Evolutionary conservation across 2,329 filamentous ascomycete genomes (phyloP), one percentile per base, ranked within the genome.

Genomic region (Arthrobotrys iridis): DNA sequence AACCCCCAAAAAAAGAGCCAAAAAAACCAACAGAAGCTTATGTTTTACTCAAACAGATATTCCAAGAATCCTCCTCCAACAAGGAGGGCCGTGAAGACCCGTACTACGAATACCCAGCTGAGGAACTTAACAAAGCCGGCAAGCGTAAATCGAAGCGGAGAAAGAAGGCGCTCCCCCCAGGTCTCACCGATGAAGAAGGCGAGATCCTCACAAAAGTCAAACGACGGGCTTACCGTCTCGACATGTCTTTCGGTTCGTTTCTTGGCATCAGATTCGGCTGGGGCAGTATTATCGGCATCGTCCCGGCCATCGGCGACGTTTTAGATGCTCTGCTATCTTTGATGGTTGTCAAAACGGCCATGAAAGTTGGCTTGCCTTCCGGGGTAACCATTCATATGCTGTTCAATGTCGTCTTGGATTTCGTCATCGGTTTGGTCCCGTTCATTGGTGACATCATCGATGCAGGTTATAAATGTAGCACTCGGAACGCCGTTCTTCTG

Each of bases 231-330:
- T 96, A 97, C 83, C 87, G 88, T 37, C 87, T 97, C 24, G 95
- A 98, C 82, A 91, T 93, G 85, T 88, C 87, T 65, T 87, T 97
- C 4, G 96, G 94, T 84, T 93, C 88, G 80, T 88, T 92, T 80
- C 88, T 91, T 77, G 93, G 93, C 45, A 86, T 96, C 72, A 88
- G 90, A 70, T 93, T 98, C 80, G 95, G 95, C 18, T 97, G 93
- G 93, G 88, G 91, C 59, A 91, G 90, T 79, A 87, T 97, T 70
- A 92, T 98, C 79, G 95, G 90, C 11, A 81, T 98, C 5, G 82
- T 98, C 64, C 95, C 95, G 79, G 88, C 88, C 4, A 84, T 91
- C 77, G 93, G 93, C 52, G 93, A 97, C 81, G 86, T 86, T 7
- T 82, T 90, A 11, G 93, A 97, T 80, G 84, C 88, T 6, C 84